Evolutionary conservation across 2,329 filamentous ascomycete genomes (phyloP), one percentile per base, ranked within the genome.

Genomic region (Byssothecium circinans): DNA sequence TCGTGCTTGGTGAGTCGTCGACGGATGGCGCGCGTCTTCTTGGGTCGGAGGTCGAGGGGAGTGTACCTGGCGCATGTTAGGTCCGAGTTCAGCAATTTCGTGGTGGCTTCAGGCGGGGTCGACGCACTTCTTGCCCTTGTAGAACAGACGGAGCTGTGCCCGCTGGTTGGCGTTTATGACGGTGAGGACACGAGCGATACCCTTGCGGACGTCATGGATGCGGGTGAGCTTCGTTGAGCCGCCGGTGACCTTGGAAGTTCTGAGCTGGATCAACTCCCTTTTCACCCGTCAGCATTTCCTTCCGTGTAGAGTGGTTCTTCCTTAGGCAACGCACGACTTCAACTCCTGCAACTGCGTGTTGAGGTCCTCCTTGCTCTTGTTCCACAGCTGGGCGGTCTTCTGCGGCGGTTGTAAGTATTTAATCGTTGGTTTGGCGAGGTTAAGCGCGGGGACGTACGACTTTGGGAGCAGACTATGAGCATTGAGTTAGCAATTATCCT

Each of bases 81-180:
- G 58, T 37, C 43, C 18, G 23, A 8, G 30, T 32, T 39, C 36
- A 33, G 29, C 41, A 14, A 29, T 36, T 17, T 27, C n/a, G n/a
- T n/a, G n/a, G 32, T 27, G n/a, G 32, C 10, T 36, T 43, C 33
- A 22, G n/a, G 14, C 41, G 2, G 17, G 29, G 39, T 45, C 30
- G 42, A 69, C 67, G 60, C 58, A 70, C 85, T 96, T 97, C 89
- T 97, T 97, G 87, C 88, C 88, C 85, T 96, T 95, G 87, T 99
- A 99, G 88, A 97, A 97, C 66, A 97, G 84, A 53, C 68, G 64
- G 50, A 99, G 90, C 82, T 97, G 91, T 65, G 90, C 83, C 77
- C 95, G 88, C 84, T 99, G 94, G 86, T 95, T 97, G 80, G 91
- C 88, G 85, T 97, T 99, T 87, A 99, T 96, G 82, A 99, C 85